These are phyloP conservation scores for Ceraceosorus bombacis DNA, from an alignment of 1,284 basidiomycete species.

Conservation along the genomic window DNA sequence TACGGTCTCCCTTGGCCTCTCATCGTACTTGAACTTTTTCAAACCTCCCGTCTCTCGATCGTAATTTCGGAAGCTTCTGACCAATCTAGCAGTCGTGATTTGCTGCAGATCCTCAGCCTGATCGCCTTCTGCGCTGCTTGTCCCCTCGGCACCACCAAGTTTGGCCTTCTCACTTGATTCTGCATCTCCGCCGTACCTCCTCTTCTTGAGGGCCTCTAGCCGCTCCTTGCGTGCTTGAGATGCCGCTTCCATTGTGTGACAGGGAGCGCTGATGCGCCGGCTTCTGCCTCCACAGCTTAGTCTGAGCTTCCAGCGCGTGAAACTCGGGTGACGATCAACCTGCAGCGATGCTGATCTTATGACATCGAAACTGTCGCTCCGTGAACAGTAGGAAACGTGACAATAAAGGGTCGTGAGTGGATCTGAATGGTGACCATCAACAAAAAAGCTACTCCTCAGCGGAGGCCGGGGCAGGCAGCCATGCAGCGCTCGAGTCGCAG, in stretches of 20 bases:
- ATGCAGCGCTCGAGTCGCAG: too few relatives aligned
- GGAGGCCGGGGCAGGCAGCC: too few relatives aligned
- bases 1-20: slow-evolving; percentile 69
- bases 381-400: too few relatives aligned
- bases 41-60: slow-evolving; percentile 35
- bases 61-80: slow-evolving; percentile 38
- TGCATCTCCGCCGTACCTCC: slow-evolving; percentile 1
- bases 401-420: too few relatives aligned
- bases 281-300: too few relatives aligned
- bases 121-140: slow-evolving; percentile 2
- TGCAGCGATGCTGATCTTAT: too few relatives aligned
- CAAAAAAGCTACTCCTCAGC: too few relatives aligned
- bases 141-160: background rate
- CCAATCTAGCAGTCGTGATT: slow-evolving; percentile 6
- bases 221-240: slow-evolving; percentile 3
- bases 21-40: slow-evolving; percentile 51
- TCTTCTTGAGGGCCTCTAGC: slow-evolving; percentile 6
- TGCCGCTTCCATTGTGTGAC: slow-evolving; percentile 9
- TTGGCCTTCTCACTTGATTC: background rate
- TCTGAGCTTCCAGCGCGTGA: too few relatives aligned
- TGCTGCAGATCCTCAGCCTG: background rate
- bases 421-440: too few relatives aligned
- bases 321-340: too few relatives aligned
- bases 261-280: background rate
- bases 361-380: too few relatives aligned